Percentiles rank a stretch among this genome's conserved stretches.
Evolutionary conservation across 2,329 filamentous ascomycete species (phyloP).

Genomic region (Ceratocystis huliohia): DNA sequence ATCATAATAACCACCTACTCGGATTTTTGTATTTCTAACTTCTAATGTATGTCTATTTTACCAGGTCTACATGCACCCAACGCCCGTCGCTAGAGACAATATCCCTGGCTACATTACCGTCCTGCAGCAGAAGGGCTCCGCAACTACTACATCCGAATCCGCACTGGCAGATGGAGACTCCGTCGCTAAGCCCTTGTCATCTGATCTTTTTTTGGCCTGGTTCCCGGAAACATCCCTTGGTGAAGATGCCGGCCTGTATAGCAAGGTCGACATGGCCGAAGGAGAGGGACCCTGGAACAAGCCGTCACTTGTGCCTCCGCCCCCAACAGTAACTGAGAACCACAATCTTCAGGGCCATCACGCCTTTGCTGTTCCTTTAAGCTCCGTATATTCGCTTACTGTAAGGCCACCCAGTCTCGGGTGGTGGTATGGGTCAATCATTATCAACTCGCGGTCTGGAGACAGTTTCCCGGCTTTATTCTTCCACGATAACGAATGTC

Average conservation of each 20-base stretch:
- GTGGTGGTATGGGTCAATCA: constrained; percentile 95
- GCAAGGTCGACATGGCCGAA: constrained; percentile 85
- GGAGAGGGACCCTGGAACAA: constrained; percentile 69
- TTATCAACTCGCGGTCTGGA: constrained; percentile 81
- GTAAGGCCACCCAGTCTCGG: constrained; percentile 85
- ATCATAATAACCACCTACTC: not conserved
- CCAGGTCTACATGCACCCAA: constrained; percentile 90
- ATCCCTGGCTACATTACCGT: constrained; percentile 88
- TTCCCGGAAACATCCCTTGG: constrained; percentile 79
- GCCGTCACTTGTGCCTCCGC: constrained; percentile 80
- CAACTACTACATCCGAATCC: constrained; percentile 30
- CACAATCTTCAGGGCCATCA: constrained; percentile 54
- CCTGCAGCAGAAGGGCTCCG: constrained; percentile 66
- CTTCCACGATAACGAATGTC: constrained; percentile 94
- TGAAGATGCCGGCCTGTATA: constrained; percentile 75
- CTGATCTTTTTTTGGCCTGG: constrained; percentile 82
- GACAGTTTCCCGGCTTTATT: constrained; percentile 93
- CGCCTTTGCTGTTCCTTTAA: constrained; percentile 81
- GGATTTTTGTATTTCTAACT: not conserved
- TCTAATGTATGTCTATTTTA: not conserved
- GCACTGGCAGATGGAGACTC: constrained; percentile 18
- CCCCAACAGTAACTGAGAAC: constrained; percentile 72
- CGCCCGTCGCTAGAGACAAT: constrained; percentile 86
- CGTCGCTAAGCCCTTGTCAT: constrained; percentile 38
- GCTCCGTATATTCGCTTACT: constrained; percentile 78